Percentiles rank a stretch among this genome's conserved stretches.
Conservation (phyloP, 83 land plant genomes). For the Picea engelmannii region DNA sequence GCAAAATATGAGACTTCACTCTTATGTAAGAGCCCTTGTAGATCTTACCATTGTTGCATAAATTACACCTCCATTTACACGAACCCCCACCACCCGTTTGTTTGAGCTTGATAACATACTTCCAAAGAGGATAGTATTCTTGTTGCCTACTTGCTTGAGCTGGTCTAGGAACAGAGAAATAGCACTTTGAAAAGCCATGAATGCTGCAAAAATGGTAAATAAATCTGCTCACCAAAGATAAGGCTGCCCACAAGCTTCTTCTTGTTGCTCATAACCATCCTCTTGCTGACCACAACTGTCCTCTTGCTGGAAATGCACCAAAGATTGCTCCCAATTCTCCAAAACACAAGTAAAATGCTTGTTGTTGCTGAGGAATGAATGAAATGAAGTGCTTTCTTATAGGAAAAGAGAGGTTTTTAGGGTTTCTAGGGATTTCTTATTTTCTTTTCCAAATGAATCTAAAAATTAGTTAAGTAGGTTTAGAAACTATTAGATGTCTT, state of each 20-base stretch:
- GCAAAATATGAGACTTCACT: neutral
- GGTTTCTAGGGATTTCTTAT: neutral
- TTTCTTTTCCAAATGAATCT: neutral
- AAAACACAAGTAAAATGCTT: neutral
- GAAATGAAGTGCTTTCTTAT: neutral
- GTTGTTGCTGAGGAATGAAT: neutral
- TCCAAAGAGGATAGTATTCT: neutral
- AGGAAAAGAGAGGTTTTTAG: neutral
- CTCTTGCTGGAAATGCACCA: neutral
- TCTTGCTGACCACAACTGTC: neutral
- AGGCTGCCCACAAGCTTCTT: neutral
- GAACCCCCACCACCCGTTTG: neutral
- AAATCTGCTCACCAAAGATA: neutral
- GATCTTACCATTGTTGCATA: neutral
- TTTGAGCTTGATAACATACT: neutral
- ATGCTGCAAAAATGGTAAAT: neutral
- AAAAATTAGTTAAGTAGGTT: neutral
- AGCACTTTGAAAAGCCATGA: neutral
- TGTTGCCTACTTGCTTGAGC: neutral
- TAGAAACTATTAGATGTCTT: no score
- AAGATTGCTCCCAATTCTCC: neutral
- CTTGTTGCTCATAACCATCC: neutral
- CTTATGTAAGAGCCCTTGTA: neutral
- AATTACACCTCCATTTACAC: neutral
- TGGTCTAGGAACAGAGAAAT: neutral